phyloP scores from a whole-genome alignment of 208 protist species.

The Leishmania tropica region DNA sequence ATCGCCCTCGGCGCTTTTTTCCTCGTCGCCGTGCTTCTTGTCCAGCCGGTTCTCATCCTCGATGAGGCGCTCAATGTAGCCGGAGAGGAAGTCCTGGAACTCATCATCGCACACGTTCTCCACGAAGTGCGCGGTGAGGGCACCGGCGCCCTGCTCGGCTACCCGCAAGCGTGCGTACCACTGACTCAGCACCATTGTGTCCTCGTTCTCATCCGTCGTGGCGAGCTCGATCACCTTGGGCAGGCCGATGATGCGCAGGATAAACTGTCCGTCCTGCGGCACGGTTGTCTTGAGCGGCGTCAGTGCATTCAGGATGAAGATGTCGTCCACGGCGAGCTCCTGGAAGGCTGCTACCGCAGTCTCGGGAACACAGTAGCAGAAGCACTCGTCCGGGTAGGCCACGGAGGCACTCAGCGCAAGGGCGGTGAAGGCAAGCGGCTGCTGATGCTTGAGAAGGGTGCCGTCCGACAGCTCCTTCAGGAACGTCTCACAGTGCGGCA shows the following conservation, averaged over 20 bases:
- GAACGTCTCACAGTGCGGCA: conserved; percentile 37
- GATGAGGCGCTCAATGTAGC: conserved; percentile 53
- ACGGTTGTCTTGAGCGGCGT: conserved; percentile 40
- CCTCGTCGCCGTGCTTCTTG: conserved; percentile 33
- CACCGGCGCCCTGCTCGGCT: conserved; percentile 37
- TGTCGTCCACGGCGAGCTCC: conserved; percentile 36
- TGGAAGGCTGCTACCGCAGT: conserved; percentile 28
- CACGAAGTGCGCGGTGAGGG: conserved; percentile 60
- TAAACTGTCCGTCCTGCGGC: conserved; percentile 29
- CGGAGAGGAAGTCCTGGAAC: conserved; percentile 43
- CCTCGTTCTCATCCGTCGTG: conserved; percentile 46
- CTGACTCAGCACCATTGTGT: conserved; percentile 65
- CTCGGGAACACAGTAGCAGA: conserved; percentile 48
- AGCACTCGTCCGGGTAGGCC: conserved; percentile 54
- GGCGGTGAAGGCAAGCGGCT: conserved; percentile 60
- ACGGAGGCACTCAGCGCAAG: conserved; percentile 70
- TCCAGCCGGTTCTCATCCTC: conserved; percentile 61
- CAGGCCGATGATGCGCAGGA: conserved; percentile 57
- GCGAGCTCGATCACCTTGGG: conserved; percentile 75
- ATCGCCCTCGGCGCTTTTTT: conserved; percentile 16
- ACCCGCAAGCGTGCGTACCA: conserved; percentile 65
- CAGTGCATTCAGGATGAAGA: conserved; percentile 55
- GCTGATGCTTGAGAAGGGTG: conserved; percentile 44
- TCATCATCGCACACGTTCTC: conserved; percentile 52
- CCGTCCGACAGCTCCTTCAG: conserved; percentile 41